Evolutionary conservation across 495 filamentous ascomycete genomes (phyloP).

Genomic region (Aspergillus mulundensis): DNA sequence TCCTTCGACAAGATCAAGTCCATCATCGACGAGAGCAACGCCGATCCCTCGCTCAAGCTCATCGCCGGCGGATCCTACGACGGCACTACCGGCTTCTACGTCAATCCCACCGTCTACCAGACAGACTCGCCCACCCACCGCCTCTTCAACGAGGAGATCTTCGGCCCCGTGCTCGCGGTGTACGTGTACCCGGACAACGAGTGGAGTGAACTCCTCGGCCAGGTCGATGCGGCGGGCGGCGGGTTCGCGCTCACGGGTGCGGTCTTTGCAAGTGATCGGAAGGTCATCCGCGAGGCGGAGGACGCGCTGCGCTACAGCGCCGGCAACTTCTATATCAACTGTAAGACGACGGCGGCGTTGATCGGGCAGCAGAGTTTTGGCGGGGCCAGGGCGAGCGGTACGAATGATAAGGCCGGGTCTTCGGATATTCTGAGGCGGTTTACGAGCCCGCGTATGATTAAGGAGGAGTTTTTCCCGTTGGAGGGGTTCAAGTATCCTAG

Average conservation of each 20-base stretch:
- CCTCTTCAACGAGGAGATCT: slow-evolving; percentile 66
- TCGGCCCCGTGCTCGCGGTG: slow-evolving; percentile 66
- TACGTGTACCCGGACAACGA: slow-evolving; percentile 70
- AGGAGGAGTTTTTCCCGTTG: slow-evolving; percentile 69
- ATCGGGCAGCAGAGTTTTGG: slow-evolving; percentile 83
- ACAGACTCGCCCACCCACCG: slow-evolving; percentile 57
- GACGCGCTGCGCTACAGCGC: slow-evolving; percentile 70
- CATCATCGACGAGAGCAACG: slow-evolving; percentile 64
- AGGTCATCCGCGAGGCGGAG: slow-evolving; percentile 64
- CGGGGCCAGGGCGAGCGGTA: slow-evolving; percentile 69
- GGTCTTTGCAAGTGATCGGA: slow-evolving; percentile 68
- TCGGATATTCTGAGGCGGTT: slow-evolving; percentile 62
- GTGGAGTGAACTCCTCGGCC: slow-evolving; percentile 48
- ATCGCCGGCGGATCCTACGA: slow-evolving; percentile 69
- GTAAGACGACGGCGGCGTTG: slow-evolving; percentile 77
- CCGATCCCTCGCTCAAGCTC: slow-evolving; percentile 58
- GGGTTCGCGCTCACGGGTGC: slow-evolving; percentile 74
- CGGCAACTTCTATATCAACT: slow-evolving; percentile 87
- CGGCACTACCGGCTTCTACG: slow-evolving; percentile 62
- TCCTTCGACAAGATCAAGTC: slow-evolving; percentile 67
- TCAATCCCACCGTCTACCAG: slow-evolving; percentile 69
- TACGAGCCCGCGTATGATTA: slow-evolving; percentile 68
- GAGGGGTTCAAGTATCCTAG: slow-evolving; percentile 65
- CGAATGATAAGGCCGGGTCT: slow-evolving; percentile 80
- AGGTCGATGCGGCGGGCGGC: slow-evolving; percentile 53